A percentile compares a stretch with the other conserved stretches of the same genome.
Evolutionary conservation across 2,329 filamentous ascomycete species (phyloP).

Genomic region (Didymella arachidicola): DNA sequence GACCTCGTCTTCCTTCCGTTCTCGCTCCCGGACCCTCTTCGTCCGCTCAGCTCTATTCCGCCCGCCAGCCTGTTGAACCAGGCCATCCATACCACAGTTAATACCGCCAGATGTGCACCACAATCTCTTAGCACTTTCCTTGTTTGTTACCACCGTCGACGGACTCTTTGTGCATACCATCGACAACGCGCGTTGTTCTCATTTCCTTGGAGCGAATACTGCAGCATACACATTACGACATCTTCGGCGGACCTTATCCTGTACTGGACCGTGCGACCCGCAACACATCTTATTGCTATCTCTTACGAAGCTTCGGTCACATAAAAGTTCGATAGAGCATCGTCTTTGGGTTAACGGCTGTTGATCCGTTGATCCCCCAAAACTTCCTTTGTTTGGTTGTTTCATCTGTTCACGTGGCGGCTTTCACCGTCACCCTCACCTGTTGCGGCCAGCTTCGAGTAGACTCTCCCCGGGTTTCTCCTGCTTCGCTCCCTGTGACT

Average conservation of each 20-base stretch:
- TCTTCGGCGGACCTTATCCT: conserved; percentile 21
- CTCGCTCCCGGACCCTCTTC: conserved; percentile 41
- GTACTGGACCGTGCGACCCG: conserved; percentile 11
- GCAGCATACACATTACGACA: conserved; percentile 43
- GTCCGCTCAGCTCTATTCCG: conserved; percentile 29
- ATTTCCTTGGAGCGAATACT: conserved; percentile 38
- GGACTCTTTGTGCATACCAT: conserved; percentile 52
- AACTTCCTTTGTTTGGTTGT: conserved; percentile 36
- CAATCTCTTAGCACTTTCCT: conserved; percentile 55
- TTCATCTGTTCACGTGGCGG: conserved; percentile 32
- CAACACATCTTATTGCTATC: conserved; percentile 47
- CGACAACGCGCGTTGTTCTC: conserved; percentile 44
- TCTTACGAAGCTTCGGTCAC: conserved; percentile 39
- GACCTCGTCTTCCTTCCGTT: conserved; percentile 38
- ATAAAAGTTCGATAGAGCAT: conserved; percentile 52
- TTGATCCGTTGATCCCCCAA: conserved; percentile 47
- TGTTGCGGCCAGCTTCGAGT: conserved; percentile 43
- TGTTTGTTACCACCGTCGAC: conserved; percentile 49
- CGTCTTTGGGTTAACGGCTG: conserved; percentile 45
- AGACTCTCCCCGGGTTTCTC: conserved; percentile 44
- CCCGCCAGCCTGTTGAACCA: conserved; percentile 51
- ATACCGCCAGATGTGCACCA: conserved; percentile 55
- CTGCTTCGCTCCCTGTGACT: conserved; percentile 35
- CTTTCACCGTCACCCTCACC: conserved; percentile 26
- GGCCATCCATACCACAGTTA: conserved; percentile 50